These are phyloP conservation scores for Physaria fendleri DNA, from an alignment of 345 rosid species.

Conservation along the genomic window DNA sequence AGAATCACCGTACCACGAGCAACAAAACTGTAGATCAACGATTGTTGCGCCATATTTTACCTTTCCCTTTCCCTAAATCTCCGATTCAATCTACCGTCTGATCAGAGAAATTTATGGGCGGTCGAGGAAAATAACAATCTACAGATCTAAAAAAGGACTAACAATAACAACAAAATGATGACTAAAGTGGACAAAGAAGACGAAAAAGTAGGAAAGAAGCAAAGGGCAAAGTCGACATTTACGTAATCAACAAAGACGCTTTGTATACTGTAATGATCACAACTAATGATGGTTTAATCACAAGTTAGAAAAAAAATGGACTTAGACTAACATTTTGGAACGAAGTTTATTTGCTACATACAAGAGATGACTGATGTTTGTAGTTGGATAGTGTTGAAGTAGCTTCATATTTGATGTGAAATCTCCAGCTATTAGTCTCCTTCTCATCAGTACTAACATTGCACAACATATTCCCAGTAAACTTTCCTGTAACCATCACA, in stretches of 20 bases:
- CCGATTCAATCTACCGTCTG: conserved; percentile 21
- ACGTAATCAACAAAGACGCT: too few relatives aligned
- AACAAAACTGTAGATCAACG: conserved; percentile 72
- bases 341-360: conserved; percentile 92
- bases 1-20: conserved; percentile 72
- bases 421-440: conserved; percentile 31
- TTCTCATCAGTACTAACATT: conserved; percentile 75
- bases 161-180: too few relatives aligned
- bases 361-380: conserved; percentile 77
- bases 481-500: conserved; percentile 96
- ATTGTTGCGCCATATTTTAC: conserved; percentile 55
- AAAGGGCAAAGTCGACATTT: conserved; percentile 9
- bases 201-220: conserved; percentile 9
- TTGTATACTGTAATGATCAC: background rate
- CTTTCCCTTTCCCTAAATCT: conserved; percentile 2
- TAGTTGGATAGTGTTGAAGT: conserved; percentile 72
- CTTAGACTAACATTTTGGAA: conserved; percentile 30
- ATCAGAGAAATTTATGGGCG: conserved; percentile 6
- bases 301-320: too few relatives aligned
- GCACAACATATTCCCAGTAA: conserved; percentile 91
- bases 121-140: too few relatives aligned
- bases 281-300: too few relatives aligned
- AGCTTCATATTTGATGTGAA: conserved; percentile 73
- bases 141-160: too few relatives aligned
- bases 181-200: conserved; percentile 12